Base-by-base conservation (phyloP, 108 stramenopile genomes). In the Cylindrotheca fusiformis region DNA sequence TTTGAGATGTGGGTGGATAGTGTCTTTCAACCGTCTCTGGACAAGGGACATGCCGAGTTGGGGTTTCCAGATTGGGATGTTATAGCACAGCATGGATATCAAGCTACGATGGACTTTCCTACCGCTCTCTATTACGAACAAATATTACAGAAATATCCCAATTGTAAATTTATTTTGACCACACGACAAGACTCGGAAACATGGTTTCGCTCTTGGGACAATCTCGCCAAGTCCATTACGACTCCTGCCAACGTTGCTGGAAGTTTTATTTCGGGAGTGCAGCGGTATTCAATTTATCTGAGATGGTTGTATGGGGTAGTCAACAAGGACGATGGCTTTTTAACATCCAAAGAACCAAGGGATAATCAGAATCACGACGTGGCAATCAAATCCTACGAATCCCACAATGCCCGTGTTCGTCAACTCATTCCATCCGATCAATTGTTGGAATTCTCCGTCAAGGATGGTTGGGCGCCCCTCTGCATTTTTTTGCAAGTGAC, bases 161-260 rank as follows among this genome's bases (percentile, higher is more conserved):
- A 87, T 60, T 86, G 83, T 55, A 90, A 87, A 56, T 90, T 90
- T 56, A 83, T 90, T 50, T 67, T 90, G 50, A 87, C 89, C 2
- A 81, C 80, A 6, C 66, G 89, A 41, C 80, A 87, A 30, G 76
- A 75, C 63, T 84, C 83, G 0, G 80, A 87, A 31, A 72, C 76
- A 53, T 90, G 89, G 89, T 90, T 85, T 73, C 69, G 72, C 8
- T 83, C 82, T 53, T 90, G 85, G 84, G 75, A 87, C 55, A 69
- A 71, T 0, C 52, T 90, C 66, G 74, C 84, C 45, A 83, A 72
- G 28, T 74, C 72, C 29, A 86, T 90, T 52, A 75, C 77, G 0
- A 74, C 72, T 54, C 80, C 85, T 27, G 72, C 84, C 8, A 69
- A 73, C 36, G 66, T 71, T 27, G 79, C 78, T 22, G 71, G 78